Evolutionary conservation across 2,329 filamentous ascomycete genomes (phyloP).

Genomic region (Calonectria multiphialidica): DNA sequence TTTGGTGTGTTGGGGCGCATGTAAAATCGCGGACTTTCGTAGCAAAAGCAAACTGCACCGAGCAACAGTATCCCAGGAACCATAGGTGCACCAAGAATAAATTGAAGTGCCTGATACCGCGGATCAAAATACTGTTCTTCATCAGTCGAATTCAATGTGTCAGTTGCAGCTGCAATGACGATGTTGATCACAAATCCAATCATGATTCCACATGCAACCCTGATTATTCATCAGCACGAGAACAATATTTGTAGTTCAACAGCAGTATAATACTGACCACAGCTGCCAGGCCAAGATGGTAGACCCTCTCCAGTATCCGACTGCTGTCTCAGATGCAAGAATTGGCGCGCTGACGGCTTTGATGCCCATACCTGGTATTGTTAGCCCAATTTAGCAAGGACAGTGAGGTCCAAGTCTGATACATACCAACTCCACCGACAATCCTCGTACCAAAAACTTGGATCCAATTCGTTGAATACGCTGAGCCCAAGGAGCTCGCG

Average conservation of each 20-base stretch:
- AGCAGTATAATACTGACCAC: constrained; percentile 48
- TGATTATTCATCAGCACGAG: not conserved
- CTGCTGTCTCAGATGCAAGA: constrained; percentile 59
- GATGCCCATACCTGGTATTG: constrained; percentile 56
- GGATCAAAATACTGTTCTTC: not conserved
- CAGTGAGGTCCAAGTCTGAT: not conserved
- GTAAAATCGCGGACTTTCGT: constrained; percentile 55
- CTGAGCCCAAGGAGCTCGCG: constrained; percentile 51
- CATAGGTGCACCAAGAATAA: constrained; percentile 52
- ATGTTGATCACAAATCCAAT: constrained; percentile 39
- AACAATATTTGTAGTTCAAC: constrained; percentile 43
- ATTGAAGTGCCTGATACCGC: constrained; percentile 31
- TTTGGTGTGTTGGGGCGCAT: constrained; percentile 49
- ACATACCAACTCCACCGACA: constrained; percentile 31
- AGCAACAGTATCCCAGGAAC: constrained; percentile 51
- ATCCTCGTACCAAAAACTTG: constrained; percentile 47
- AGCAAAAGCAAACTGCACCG: constrained; percentile 51
- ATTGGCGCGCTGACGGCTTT: constrained; percentile 63
- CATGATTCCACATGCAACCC: constrained; percentile 43
- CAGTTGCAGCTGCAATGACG: constrained; percentile 24
- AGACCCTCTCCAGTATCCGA: constrained; percentile 61
- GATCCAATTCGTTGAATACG: constrained; percentile 47
- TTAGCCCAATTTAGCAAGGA: not conserved
- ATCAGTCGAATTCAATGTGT: constrained; percentile 5
- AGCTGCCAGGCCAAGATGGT: constrained; percentile 62